These are phyloP conservation scores for Eucalyptus brandiana DNA, from an alignment of 345 rosid genomes.

Conservation along the genomic window DNA sequence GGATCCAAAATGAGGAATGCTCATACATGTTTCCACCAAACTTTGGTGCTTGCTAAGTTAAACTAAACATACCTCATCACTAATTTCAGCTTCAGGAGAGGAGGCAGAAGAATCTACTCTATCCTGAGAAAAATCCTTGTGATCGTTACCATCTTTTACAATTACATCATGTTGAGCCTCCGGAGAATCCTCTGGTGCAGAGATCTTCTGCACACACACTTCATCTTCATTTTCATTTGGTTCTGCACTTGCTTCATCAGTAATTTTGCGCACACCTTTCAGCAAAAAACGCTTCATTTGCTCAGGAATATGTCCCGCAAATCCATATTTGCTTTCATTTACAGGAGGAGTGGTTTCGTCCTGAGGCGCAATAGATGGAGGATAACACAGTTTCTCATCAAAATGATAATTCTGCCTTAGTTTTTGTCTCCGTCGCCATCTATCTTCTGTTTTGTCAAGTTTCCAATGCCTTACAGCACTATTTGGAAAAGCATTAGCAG, in stretches of 20 bases:
- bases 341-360: constrained; percentile 26
- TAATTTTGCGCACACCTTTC: constrained; percentile 71
- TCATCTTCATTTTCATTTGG: constrained; percentile 46
- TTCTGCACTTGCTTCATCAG: constrained; percentile 76
- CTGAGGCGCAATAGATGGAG: constrained; percentile 36
- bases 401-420: constrained; percentile 86
- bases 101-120: constrained; percentile 41
- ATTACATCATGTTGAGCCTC: constrained; percentile 31
- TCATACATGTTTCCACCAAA: neutral
- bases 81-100: constrained; percentile 57
- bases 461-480: constrained; percentile 66
- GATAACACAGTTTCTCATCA: constrained; percentile 70
- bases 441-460: constrained; percentile 95
- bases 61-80: constrained; percentile 26
- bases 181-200: constrained; percentile 27
- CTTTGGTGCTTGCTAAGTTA: neutral
- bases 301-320: constrained; percentile 86
- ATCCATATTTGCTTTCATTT: constrained; percentile 45
- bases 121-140: constrained; percentile 43
- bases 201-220: constrained; percentile 22
- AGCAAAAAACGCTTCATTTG: constrained; percentile 91
- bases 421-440: constrained; percentile 92
- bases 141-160: constrained; percentile 47
- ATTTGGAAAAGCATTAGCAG: constrained; percentile 91
- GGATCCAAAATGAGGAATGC: neutral